Conservation (phyloP, 148 eudicot species). For the Fallopia convolvulus region DNA sequence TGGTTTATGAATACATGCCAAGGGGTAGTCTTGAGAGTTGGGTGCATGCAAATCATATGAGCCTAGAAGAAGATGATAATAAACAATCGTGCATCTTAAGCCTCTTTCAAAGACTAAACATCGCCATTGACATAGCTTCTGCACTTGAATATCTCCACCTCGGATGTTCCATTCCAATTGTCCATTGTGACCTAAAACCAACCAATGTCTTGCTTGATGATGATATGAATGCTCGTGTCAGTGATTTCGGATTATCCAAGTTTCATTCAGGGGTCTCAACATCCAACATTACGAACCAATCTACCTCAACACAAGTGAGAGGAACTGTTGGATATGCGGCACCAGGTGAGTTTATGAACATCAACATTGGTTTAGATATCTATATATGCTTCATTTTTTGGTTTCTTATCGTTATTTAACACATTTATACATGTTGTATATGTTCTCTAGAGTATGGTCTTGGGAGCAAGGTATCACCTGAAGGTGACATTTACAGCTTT, state of each 20-base stretch:
- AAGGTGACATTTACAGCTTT: constrained; percentile 24
- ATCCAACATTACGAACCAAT: neutral
- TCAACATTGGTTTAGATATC: neutral
- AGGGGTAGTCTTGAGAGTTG: constrained; percentile 18
- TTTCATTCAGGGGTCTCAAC: neutral
- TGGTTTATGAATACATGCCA: constrained; percentile 19
- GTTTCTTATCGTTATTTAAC: neutral
- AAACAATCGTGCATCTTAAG: neutral
- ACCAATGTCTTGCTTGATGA: constrained; percentile 9
- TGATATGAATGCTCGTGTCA: constrained; percentile 9
- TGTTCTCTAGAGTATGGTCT: constrained; percentile 5
- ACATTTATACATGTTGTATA: neutral
- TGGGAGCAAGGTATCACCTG: neutral
- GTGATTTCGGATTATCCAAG: constrained; percentile 11
- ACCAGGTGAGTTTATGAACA: neutral
- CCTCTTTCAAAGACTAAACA: constrained; percentile 18
- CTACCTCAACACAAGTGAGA: constrained; percentile 17
- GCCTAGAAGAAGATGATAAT: neutral
- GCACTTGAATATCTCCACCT: constrained; percentile 13
- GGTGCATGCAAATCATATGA: neutral
- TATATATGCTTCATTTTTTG: neutral
- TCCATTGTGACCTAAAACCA: constrained; percentile 13
- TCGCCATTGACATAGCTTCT: constrained; percentile 8
- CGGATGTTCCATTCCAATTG: neutral
- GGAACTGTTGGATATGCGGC: neutral